Conservation (phyloP, 345 rosid species). For the Sonneratia alba region DNA sequence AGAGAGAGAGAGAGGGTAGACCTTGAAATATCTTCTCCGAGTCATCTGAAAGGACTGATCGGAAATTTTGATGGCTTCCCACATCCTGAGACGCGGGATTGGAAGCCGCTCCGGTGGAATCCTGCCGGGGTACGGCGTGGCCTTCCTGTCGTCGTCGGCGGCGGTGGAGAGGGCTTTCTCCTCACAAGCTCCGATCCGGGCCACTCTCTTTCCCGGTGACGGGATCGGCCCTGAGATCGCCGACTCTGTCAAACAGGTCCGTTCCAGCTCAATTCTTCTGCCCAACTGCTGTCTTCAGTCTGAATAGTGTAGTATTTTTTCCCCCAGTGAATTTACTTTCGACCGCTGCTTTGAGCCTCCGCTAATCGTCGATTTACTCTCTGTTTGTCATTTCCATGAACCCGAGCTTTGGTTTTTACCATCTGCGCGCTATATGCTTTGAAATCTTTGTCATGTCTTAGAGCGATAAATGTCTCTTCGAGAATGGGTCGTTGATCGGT, state of each 20-base stretch:
- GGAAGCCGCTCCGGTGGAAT: slow-evolving; percentile 28
- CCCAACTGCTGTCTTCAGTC: background rate
- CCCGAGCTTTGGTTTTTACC: background rate
- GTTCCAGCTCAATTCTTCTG: background rate
- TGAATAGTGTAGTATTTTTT: no score
- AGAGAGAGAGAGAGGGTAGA: background rate
- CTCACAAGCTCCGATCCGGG: slow-evolving; percentile 52
- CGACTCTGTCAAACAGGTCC: slow-evolving; percentile 81
- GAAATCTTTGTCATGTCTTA: background rate
- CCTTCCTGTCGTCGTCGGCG: slow-evolving; percentile 16
- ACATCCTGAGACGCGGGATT: slow-evolving; percentile 35
- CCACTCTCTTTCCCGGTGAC: slow-evolving; percentile 97
- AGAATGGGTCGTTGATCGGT: background rate
- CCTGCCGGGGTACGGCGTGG: slow-evolving; percentile 25
- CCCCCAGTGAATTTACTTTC: no score
- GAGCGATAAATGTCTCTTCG: no score
- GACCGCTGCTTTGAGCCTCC: background rate
- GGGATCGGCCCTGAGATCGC: slow-evolving; percentile 99
- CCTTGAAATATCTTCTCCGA: background rate
- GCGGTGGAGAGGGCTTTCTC: slow-evolving; percentile 43
- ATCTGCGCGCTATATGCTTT: background rate
- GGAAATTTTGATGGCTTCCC: slow-evolving; percentile 28
- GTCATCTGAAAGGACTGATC: background rate
- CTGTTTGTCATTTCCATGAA: background rate
- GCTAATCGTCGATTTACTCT: background rate